These are phyloP conservation scores for Globisporangium emineosum DNA, from an alignment of 352 stramenopile species.

Conservation along the genomic window DNA sequence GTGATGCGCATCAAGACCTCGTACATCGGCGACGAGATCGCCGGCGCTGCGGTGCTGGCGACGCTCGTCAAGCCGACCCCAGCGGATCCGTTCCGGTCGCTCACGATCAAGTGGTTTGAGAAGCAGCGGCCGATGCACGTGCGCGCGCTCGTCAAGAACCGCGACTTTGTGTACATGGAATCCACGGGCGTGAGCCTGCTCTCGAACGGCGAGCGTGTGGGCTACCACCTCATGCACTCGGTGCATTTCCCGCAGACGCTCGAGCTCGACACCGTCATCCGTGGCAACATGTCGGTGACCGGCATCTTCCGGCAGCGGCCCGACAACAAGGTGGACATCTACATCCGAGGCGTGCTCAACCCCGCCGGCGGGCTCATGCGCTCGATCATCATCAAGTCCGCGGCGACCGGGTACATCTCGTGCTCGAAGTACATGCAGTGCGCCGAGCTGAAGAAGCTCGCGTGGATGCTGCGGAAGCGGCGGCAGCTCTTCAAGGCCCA, in stretches of 20 bases:
- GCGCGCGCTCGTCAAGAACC: constrained; percentile 39
- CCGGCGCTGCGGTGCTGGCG: constrained; percentile 44
- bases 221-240: constrained; percentile 64
- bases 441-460: constrained; percentile 13
- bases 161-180: constrained; percentile 60
- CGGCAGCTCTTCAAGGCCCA: constrained; percentile 5
- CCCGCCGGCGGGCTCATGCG: constrained; percentile 39
- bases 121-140: constrained; percentile 37
- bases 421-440: constrained; percentile 25
- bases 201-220: constrained; percentile 46
- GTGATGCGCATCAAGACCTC: constrained; percentile 47
- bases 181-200: constrained; percentile 38
- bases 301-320: constrained; percentile 47
- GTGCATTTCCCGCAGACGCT: constrained; percentile 52
- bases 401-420: constrained; percentile 27
- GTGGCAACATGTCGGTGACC: constrained; percentile 51
- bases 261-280: constrained; percentile 27
- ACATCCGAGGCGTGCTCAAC: constrained; percentile 31
- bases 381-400: constrained; percentile 33
- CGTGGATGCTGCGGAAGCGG: constrained; percentile 7
- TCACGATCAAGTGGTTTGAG: constrained; percentile 65
- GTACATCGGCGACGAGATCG: constrained; percentile 42
- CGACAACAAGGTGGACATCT: constrained; percentile 20
- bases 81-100: constrained; percentile 44
- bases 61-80: constrained; percentile 39